Evolutionary conservation across 768 basidiomycete genomes (phyloP).

Genomic region (Auricularia cornea): DNA sequence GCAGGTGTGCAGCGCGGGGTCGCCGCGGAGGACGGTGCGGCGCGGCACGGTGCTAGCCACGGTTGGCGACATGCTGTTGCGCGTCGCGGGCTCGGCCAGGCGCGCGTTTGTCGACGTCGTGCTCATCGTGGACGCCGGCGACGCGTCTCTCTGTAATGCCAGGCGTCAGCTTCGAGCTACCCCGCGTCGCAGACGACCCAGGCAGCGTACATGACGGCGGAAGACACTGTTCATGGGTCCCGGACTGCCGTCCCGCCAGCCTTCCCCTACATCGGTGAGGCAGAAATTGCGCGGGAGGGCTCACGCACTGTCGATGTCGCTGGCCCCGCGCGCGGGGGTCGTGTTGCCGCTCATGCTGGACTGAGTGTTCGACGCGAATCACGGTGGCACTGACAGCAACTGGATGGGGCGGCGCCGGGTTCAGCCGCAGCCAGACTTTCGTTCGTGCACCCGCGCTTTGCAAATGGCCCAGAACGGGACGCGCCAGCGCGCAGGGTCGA

Average conservation of each 20-base stretch:
- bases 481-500: not conserved
- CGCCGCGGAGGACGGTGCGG: constrained; percentile 45
- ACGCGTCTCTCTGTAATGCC: not conserved
- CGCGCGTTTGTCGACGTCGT: not conserved
- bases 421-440: too few species aligned
- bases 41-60: not conserved
- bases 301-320: not conserved
- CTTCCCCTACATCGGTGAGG: not conserved
- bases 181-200: not conserved
- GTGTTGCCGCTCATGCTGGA: not conserved
- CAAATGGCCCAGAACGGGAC: not conserved
- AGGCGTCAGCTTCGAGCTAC: not conserved
- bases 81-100: constrained; percentile 16
- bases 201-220: not conserved
- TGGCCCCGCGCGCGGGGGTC: not conserved
- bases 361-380: too few species aligned
- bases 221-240: not conserved
- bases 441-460: too few species aligned
- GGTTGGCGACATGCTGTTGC: not conserved
- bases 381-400: too few species aligned
- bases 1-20: constrained; percentile 58
- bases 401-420: too few species aligned
- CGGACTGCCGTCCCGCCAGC: not conserved
- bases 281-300: not conserved
- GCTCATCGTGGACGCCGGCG: not conserved